Percentiles rank a stretch among this genome's conserved stretches.
Conservation (phyloP, 2,329 filamentous ascomycete species). For the Trichoderma harzianum region DNA sequence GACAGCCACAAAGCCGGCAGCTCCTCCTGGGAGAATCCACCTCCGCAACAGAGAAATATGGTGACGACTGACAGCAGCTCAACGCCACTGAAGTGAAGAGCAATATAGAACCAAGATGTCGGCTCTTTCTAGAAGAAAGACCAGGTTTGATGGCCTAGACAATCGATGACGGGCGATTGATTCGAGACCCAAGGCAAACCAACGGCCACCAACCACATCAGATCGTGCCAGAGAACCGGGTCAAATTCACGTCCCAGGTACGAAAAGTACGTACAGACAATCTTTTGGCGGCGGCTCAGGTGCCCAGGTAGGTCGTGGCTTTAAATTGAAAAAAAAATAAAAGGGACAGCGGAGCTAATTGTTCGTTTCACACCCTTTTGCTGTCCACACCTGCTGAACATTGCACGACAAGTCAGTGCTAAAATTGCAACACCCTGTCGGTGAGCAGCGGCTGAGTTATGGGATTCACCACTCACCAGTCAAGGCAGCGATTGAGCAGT, state of each 20-base stretch:
- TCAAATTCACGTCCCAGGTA: constrained; percentile 2
- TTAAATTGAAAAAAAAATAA: neutral
- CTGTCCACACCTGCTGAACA: constrained; percentile 10
- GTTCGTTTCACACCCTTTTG: constrained; percentile 11
- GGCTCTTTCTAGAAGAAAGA: neutral
- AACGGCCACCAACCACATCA: constrained; percentile 10
- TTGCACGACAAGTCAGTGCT: constrained; percentile 9
- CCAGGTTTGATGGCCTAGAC: neutral
- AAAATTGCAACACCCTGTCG: constrained; percentile 12
- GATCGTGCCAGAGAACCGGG: constrained; percentile 4
- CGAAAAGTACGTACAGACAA: neutral
- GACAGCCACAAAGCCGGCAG: constrained; percentile 3
- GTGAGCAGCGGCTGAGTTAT: neutral
- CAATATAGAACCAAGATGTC: neutral
- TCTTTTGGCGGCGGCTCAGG: neutral
- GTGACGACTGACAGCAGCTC: neutral
- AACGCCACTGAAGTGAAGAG: neutral
- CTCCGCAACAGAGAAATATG: neutral
- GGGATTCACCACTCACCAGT: constrained; percentile 7
- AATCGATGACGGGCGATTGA: neutral
- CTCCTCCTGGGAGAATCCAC: neutral
- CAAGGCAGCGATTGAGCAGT: neutral
- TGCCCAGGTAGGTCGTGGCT: constrained; percentile 1
- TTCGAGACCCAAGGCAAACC: neutral
- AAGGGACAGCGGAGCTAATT: constrained; percentile 2